Base-by-base conservation (phyloP, 2,329 filamentous ascomycete genomes). In the Chaetomium olivaceum region DNA sequence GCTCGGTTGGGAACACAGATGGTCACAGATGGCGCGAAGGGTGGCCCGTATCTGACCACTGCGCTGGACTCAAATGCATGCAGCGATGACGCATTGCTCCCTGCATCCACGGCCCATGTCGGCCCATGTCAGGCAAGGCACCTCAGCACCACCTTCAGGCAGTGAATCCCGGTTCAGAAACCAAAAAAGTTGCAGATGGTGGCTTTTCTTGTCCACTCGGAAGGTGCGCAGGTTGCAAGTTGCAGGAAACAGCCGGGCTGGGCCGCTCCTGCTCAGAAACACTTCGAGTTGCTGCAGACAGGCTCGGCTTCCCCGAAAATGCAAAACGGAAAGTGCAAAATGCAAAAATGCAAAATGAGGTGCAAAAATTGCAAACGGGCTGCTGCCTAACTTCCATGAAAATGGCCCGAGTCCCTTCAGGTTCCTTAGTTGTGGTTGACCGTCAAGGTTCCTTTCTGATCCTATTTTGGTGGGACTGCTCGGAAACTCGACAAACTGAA, bases 271-370 rank as follows among this genome's bases (percentile, higher is more conserved):
- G n/a, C 29, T n/a, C 29, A 25, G 25, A 25, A 27, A 58, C 50
- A 29, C 31, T 65, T 33, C 61, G 43, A 57, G 58, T 62, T 63
- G 31, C 52, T 63, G 31, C 52, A 55, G 46, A 46, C 58, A 21
- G 60, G 31, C 65, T 58, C 58, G 65, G 61, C 46, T 55, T 58
- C 29, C 39, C 63, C 58, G 21, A 62, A 36, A 56, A 33, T 33
- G 31, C 9, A 4, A 11, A 33, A 33, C 8, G 4, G 29, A 31
- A 31, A n/a, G n/a, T 29, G 27, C 27, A 29, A 29, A 29, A 6
- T 29, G 27, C 27, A 29, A 29, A 29, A 29, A 29, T 29, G 27
- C 27, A 36, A 12, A 1, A 3, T 9, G 19, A 43, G n/a, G n/a
- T 19, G 39, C 39, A 43, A 43, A 43, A 36, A 36, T 6, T 33